A percentile compares a stretch with the other conserved stretches of the same genome.
Evolutionary conservation across 345 rosid genomes (phyloP).

Genomic region (Kandelia obovata): DNA sequence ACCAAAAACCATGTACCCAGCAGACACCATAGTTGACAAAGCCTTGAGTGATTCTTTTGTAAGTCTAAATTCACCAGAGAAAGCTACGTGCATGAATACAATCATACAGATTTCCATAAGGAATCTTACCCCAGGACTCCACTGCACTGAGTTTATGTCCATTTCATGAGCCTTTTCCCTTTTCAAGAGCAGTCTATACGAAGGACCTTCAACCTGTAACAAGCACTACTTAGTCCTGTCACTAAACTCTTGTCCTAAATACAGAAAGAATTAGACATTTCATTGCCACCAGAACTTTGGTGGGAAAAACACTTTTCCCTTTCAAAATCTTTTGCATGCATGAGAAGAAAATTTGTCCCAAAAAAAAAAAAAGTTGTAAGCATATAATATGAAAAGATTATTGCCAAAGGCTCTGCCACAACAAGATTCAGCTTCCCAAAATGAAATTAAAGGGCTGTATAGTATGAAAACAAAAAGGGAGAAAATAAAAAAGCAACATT

Average conservation of each 20-base stretch:
- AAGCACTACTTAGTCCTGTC: neutral
- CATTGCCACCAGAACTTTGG: neutral
- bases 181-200: conserved; percentile 59
- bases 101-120: conserved; percentile 1
- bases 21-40: no score
- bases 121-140: conserved; percentile 73
- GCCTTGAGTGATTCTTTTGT: no score
- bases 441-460: neutral
- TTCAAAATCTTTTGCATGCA: neutral
- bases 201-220: conserved; percentile 61
- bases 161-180: conserved; percentile 87
- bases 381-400: neutral
- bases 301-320: neutral
- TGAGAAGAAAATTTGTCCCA: neutral
- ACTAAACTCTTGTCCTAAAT: conserved; percentile 4
- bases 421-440: neutral
- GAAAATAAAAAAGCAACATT: neutral
- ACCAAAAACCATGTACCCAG: neutral
- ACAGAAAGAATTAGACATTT: neutral
- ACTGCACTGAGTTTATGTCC: conserved; percentile 83
- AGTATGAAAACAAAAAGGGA: neutral
- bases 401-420: neutral
- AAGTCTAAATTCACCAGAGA: neutral
- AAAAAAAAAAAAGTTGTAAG: no score
- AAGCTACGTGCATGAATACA: neutral